phyloP scores from a whole-genome alignment of 179 eudicot species.

The Pouteria campechiana region DNA sequence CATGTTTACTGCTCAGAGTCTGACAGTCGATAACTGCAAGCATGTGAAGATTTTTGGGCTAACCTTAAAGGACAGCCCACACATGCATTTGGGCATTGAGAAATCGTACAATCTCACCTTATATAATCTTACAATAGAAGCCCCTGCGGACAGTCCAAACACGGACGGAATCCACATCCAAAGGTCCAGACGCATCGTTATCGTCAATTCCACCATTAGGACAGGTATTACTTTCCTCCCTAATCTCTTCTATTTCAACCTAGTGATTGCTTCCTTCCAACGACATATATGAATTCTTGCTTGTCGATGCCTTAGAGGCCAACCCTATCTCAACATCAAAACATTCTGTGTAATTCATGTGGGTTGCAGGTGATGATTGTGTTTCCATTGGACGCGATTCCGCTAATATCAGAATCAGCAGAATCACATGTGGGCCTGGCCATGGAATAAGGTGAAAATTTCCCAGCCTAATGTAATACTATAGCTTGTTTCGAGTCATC shows the following conservation, averaged over 20 bases:
- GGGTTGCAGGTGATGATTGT: conserved; percentile 47
- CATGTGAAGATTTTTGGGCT: conserved; percentile 10
- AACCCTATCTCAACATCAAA: too few relatives aligned
- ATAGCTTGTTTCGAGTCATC: background rate
- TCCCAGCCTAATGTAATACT: background rate
- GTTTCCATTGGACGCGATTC: conserved; percentile 32
- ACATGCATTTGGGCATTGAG: conserved; percentile 14
- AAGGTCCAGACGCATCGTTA: conserved; percentile 4
- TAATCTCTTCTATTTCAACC: too few relatives aligned
- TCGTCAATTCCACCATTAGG: conserved; percentile 11
- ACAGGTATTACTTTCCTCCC: conserved; percentile 12
- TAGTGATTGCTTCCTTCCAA: too few relatives aligned
- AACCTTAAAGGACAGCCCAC: conserved; percentile 15
- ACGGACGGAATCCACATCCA: conserved; percentile 47
- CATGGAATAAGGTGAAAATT: conserved; percentile 47
- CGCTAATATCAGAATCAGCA: conserved; percentile 11
- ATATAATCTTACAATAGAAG: conserved; percentile 10
- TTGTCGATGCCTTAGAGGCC: too few relatives aligned
- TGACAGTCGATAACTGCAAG: conserved; percentile 3
- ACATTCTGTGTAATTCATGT: background rate
- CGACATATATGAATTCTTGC: too few relatives aligned
- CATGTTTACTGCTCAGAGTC: conserved; percentile 1
- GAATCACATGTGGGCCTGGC: conserved; percentile 45
- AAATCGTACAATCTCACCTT: background rate
- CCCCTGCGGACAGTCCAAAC: conserved; percentile 39